Base-by-base conservation (phyloP, 495 filamentous ascomycete genomes). In the Cercophora samala region DNA sequence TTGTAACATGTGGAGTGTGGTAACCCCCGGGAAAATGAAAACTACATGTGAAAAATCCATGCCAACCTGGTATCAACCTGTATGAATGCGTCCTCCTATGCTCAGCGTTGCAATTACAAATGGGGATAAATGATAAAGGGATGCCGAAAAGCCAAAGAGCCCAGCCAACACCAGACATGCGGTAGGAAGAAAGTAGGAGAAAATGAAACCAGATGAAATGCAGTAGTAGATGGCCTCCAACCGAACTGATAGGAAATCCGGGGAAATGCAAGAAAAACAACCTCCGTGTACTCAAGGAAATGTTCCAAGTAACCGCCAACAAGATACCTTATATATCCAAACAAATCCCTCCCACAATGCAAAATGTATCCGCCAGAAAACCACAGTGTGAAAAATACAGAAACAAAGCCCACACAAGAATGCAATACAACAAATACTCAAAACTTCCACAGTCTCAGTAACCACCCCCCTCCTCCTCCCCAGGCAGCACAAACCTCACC, bases 401-500 rank as follows among this genome's bases (percentile, higher is more conserved):
- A 8, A 24, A 24, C 51, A 59, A 58, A 25, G n/a, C n/a, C 1
- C 24, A 19, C 59, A 11, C 46, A 8, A 13, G 17, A 62, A 54
- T 60, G 58, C 22, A 25, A 29, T 60, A 5, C 11, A 24, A 54
- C 23, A 17, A 23, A 69, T 17, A 37, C 21, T n/a, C 26, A 58
- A 58, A 62, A 51, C 22, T 67, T 17, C 23, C 37, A 62, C 15
- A 51, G n/a, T n/a, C n/a, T 63, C 64, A 59, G 52, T 64, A 23
- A 66, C 63, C 69, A 66, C 63, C 69, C 65, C 23, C 60, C 58
- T n/a, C 23, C 17, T 21, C 21, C 23, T 68, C 63, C 58, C 80
- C 75, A 26, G 82, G 82, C 63, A 84, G 73, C 53, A 81, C 74
- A 64, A 84, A 84, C 73, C 82, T 73, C 62, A 84, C 82, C 75